Evolutionary conservation across 768 basidiomycete species (phyloP).

Genomic region (Kwoniella sp.): DNA sequence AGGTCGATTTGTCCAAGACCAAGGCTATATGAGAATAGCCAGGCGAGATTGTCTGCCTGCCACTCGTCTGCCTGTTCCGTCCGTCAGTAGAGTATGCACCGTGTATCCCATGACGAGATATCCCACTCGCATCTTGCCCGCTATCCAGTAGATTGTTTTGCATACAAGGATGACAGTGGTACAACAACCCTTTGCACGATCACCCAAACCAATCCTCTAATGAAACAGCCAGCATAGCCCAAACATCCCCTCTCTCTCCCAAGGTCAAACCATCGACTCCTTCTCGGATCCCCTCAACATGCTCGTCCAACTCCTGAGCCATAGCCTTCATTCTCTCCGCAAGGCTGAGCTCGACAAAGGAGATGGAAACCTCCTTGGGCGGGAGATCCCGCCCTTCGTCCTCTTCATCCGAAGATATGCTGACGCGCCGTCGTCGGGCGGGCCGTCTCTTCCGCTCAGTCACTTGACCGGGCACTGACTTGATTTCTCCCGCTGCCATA

Average conservation of each 20-base stretch:
- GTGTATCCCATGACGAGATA: not conserved
- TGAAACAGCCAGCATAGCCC: constrained; percentile 28
- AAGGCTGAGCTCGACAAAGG: constrained; percentile 8
- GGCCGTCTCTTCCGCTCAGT: not conserved
- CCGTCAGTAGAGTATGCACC: too few species aligned
- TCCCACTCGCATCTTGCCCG: too few species aligned
- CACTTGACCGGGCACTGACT: too few species aligned
- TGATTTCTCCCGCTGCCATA: too few species aligned
- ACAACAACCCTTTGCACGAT: not conserved
- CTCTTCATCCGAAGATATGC: constrained; percentile 7
- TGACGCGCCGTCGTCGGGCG: not conserved
- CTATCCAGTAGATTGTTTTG: too few species aligned
- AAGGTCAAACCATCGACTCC: constrained; percentile 16
- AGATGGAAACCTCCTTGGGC: constrained; percentile 3
- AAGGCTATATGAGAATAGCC: too few species aligned
- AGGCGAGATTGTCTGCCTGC: too few species aligned
- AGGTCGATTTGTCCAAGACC: too few species aligned
- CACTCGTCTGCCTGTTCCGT: too few species aligned
- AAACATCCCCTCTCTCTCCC: constrained; percentile 15
- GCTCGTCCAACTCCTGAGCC: constrained; percentile 11
- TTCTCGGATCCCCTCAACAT: constrained; percentile 13
- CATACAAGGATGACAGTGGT: too few species aligned
- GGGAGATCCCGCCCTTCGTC: not conserved
- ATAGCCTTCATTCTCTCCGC: constrained; percentile 6
- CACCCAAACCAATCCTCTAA: constrained; percentile 32